A percentile compares a stretch with the other conserved stretches of the same genome.
Evolutionary conservation across 2,329 filamentous ascomycete species (phyloP).

Genomic region (Dothideomycetidae sp.): DNA sequence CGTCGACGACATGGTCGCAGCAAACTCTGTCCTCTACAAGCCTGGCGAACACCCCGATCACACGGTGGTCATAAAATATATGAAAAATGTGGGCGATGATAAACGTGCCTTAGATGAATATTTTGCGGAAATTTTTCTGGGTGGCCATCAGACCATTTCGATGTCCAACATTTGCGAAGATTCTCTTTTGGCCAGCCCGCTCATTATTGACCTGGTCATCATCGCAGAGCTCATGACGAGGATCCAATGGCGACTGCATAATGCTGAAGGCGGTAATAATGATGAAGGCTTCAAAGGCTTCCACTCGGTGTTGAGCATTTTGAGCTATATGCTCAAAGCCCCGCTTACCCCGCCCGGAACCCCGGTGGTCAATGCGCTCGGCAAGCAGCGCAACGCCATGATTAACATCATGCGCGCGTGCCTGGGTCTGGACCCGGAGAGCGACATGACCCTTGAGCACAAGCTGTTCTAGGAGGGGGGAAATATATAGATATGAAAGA

Average conservation of each 20-base stretch:
- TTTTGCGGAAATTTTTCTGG: conserved; percentile 98
- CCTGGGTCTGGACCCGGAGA: conserved; percentile 91
- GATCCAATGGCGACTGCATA: conserved; percentile 66
- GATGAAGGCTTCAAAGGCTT: conserved; percentile 67
- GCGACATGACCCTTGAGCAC: conserved; percentile 97
- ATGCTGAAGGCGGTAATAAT: conserved; percentile 34
- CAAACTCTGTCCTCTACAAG: conserved; percentile 82
- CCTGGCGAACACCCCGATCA: conserved; percentile 92
- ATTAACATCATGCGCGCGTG: conserved; percentile 99
- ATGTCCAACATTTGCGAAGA: conserved; percentile 99
- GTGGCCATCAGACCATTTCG: conserved; percentile 94
- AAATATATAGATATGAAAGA: too few species aligned
- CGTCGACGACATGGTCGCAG: conserved; percentile 98
- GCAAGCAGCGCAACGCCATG: conserved; percentile 86
- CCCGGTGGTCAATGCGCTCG: conserved; percentile 86
- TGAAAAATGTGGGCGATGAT: conserved; percentile 97
- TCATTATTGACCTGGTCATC: conserved; percentile 93
- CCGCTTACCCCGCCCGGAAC: conserved; percentile 88
- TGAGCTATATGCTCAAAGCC: conserved; percentile 98
- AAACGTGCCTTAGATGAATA: conserved; percentile 98
- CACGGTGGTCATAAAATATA: conserved; percentile 99
- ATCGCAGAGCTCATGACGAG: conserved; percentile 97
- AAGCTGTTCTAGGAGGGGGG: conserved; percentile 73
- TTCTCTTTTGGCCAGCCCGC: conserved; percentile 82
- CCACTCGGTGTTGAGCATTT: conserved; percentile 89